Evolutionary conservation across 106 monocot species (phyloP).

Genomic region (Dendrobium chrysotoxum): DNA sequence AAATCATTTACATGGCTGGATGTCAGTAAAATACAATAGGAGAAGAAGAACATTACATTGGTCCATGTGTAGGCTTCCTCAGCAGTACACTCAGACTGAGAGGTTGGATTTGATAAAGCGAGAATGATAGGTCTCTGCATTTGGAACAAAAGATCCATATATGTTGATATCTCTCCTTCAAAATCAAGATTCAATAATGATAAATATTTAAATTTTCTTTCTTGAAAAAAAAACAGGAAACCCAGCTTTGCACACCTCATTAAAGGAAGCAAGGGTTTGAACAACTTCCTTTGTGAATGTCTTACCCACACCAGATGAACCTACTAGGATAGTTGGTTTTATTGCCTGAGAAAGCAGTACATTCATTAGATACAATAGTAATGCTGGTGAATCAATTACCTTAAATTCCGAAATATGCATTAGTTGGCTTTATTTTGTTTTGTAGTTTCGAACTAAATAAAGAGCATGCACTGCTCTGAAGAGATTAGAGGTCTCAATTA

Average conservation of each 20-base stretch:
- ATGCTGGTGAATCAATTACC: background rate
- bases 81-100: constrained; percentile 76
- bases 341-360: constrained; percentile 37
- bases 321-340: constrained; percentile 89
- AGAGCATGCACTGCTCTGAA: too few species aligned
- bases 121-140: constrained; percentile 65
- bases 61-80: constrained; percentile 71
- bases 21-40: background rate
- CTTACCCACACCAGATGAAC: constrained; percentile 78
- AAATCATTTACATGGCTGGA: background rate
- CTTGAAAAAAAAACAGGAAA: background rate
- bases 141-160: background rate
- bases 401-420: background rate
- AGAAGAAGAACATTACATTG: constrained; percentile 23
- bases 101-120: constrained; percentile 69
- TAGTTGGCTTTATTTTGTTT: background rate
- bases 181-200: background rate
- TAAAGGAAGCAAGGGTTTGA: constrained; percentile 85
- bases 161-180: background rate
- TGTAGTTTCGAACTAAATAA: too few species aligned
- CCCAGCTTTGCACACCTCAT: constrained; percentile 44
- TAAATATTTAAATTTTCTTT: too few species aligned
- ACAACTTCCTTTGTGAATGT: constrained; percentile 90
- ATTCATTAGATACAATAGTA: background rate
- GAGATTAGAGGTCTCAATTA: background rate